Evolutionary conservation across 805 yeast genomes (phyloP), one percentile per base, ranked within the genome.

Genomic region (Suhomyces pyralidae): DNA sequence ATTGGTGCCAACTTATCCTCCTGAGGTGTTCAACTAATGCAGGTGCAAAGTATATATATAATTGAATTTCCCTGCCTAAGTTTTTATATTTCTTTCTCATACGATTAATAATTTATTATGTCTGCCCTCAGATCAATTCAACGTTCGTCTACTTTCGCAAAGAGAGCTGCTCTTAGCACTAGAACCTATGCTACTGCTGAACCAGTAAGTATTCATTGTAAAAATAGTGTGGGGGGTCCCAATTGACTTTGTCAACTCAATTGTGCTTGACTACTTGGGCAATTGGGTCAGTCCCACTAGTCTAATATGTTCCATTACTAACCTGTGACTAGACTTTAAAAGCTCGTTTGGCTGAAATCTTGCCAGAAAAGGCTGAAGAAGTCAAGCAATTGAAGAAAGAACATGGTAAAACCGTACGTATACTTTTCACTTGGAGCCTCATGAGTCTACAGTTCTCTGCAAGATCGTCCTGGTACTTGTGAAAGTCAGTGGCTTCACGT

Each of bases 311-410:
- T n/a, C 7, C 2, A 38, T 14, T 50, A 56, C 59, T 56, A 57
- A 54, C 65, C 14, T 26, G 15, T 67, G 51, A 38, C 24, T 68
- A 82, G 80, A 85, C 97, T 59, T 81, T 94, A 65, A 94, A 94
- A 77, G 96, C 94, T 76, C 86, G 96, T 71, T 92, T 94, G 70
- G 96, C 91, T 52, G 96, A 90, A 69, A 80, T 90, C 61, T 83
- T 92, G 71, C 98, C 98, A 61, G 91, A 82, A 66, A 89, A 89
- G 80, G 88, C 88, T 63, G 97, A 90, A 73, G 90, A 91, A 79
- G 86, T 94, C 75, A 88, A 87, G 79, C 82, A 85, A 65, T 85
- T 93, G 73, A 91, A 93, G 77, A 81, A 89, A 73, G 96, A 91
- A 67, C 82, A 93, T 74, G 99, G 98, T 65, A 81, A 85, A 71